These are phyloP conservation scores for Solanum megistacrolobum DNA, from an alignment of 257 asterid genomes.

Conservation along the genomic window DNA sequence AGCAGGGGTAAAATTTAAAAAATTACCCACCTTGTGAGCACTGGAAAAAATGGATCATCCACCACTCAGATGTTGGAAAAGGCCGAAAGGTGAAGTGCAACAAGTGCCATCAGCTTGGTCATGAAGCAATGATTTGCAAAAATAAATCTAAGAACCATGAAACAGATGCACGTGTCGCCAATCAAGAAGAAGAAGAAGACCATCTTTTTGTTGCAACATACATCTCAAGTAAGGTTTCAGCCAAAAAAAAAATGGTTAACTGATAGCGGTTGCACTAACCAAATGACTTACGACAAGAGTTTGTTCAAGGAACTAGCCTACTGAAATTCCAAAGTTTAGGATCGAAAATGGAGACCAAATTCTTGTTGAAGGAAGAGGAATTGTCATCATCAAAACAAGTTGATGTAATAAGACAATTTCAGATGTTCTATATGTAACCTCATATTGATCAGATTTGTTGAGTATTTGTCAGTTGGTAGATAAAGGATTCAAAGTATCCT, in stretches of 20 bases:
- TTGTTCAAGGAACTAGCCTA: not conserved
- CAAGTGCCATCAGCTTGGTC: not conserved
- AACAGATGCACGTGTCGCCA: not conserved
- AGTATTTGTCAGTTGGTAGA: not conserved
- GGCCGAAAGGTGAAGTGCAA: not conserved
- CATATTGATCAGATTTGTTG: not conserved
- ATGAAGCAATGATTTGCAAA: not conserved
- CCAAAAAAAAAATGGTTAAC: not conserved
- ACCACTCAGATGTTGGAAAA: not conserved
- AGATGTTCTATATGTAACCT: not conserved
- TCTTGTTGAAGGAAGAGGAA: not conserved
- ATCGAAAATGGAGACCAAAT: not conserved
- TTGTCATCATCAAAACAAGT: not conserved
- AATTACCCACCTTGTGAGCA: not conserved
- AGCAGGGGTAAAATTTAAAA: not conserved
- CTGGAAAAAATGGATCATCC: not conserved
- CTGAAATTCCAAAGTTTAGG: not conserved
- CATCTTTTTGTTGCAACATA: not conserved
- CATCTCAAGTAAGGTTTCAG: not conserved
- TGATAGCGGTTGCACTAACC: not conserved
- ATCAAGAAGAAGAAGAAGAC: not conserved
- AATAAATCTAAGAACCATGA: not conserved
- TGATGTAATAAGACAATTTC: not conserved
- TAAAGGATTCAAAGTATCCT: not conserved
- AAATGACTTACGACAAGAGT: not conserved